Percentiles rank a stretch among this genome's conserved stretches.
phyloP scores from a whole-genome alignment of 2,329 filamentous ascomycete genomes.

The Lachnellula willkommii region DNA sequence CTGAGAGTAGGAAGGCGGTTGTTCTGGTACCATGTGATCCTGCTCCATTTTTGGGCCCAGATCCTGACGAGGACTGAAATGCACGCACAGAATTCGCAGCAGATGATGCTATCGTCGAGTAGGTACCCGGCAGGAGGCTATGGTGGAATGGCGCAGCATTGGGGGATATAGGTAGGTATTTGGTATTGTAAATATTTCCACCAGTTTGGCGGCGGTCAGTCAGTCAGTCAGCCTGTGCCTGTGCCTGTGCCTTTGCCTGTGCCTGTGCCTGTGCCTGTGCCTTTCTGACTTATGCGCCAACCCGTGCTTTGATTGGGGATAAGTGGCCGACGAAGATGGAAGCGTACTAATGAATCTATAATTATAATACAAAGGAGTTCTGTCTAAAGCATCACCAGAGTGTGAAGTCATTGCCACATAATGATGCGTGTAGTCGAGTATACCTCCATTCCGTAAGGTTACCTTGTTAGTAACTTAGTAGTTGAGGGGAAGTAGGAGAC shows the following conservation, averaged over 20 bases:
- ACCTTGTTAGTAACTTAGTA: too few relatives aligned
- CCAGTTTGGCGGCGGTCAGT: constrained; percentile 5
- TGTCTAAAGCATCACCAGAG: too few relatives aligned
- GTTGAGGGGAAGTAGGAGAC: too few relatives aligned
- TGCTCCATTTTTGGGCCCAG: constrained; percentile 26
- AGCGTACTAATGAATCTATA: too few relatives aligned
- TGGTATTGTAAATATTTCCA: not conserved
- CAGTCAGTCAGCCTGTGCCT: constrained; percentile 2
- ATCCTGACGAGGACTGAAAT: constrained; percentile 13
- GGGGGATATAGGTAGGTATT: constrained; percentile 8
- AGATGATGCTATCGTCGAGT: not conserved
- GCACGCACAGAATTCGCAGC: not conserved
- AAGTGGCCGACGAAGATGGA: not conserved
- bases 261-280: not conserved
- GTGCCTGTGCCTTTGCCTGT: not conserved
- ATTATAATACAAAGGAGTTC: too few relatives aligned
- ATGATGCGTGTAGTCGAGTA: too few relatives aligned
- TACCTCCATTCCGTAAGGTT: too few relatives aligned
- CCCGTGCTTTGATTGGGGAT: not conserved
- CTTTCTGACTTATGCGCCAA: not conserved
- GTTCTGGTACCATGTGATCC: constrained; percentile 30
- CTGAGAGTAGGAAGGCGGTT: constrained; percentile 28
- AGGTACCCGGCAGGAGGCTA: not conserved
- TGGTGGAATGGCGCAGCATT: constrained; percentile 9
- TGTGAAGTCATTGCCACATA: too few relatives aligned